These are phyloP conservation scores for Xanthoconium separans DNA, from an alignment of 1,284 basidiomycete species.

Conservation along the genomic window DNA sequence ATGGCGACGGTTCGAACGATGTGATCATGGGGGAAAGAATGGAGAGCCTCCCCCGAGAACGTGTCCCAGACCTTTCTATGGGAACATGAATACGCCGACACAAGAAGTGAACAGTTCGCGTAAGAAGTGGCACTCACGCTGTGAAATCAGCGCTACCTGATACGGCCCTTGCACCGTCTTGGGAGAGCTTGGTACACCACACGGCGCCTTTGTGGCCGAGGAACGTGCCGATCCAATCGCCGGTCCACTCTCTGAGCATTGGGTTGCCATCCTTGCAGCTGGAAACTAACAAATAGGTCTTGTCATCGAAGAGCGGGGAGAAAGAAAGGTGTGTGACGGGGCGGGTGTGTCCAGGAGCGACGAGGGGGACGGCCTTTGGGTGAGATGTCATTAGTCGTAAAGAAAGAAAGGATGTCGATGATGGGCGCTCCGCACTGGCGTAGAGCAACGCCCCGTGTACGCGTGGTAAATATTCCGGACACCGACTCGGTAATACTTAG, in stretches of 20 bases:
- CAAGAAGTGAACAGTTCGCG: background rate
- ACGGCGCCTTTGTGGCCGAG: conserved; percentile 98
- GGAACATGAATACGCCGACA: background rate
- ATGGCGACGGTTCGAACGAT: conserved; percentile 96
- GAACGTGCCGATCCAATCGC: conserved; percentile 99
- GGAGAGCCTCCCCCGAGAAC: conserved; percentile 80
- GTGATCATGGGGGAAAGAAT: conserved; percentile 96
- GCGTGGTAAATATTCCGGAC: no score
- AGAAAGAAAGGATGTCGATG: conserved; percentile 35
- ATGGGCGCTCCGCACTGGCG: conserved; percentile 57
- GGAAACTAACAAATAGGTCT: conserved; percentile 85
- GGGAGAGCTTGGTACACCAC: conserved; percentile 94
- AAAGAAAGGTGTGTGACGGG: conserved; percentile 95
- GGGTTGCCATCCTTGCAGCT: conserved; percentile 97
- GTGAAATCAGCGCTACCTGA: conserved; percentile 98
- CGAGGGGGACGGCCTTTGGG: conserved; percentile 69
- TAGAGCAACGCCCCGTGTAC: no score
- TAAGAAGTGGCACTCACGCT: conserved; percentile 61
- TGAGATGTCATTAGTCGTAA: conserved; percentile 47
- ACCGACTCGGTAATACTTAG: no score
- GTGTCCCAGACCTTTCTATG: conserved; percentile 97
- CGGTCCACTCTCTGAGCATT: conserved; percentile 95
- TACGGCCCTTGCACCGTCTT: conserved; percentile 82
- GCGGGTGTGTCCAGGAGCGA: conserved; percentile 78
- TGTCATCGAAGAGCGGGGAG: conserved; percentile 80